Evolutionary conservation across 345 rosid genomes (phyloP).

Genomic region (Lepidium didymum): DNA sequence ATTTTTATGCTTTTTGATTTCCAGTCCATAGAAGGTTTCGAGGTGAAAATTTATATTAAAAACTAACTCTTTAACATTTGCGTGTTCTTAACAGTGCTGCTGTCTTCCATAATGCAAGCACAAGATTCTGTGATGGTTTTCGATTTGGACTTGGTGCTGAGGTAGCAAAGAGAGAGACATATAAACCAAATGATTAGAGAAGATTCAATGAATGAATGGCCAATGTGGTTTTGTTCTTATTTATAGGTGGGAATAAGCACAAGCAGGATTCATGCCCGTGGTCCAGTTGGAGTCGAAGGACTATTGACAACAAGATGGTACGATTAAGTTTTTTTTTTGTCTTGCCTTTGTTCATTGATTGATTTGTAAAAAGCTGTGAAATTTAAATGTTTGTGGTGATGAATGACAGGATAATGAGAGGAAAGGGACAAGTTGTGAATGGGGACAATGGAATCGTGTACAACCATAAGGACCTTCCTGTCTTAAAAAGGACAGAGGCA

Average conservation of each 20-base stretch:
- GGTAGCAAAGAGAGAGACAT: constrained; percentile 42
- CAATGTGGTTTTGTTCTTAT: constrained; percentile 1
- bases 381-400: constrained; percentile 5
- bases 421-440: constrained; percentile 87
- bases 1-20: background rate
- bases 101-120: constrained; percentile 95
- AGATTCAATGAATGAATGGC: background rate
- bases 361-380: background rate
- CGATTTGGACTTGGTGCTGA: constrained; percentile 98
- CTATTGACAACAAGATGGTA: constrained; percentile 94
- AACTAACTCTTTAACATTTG: background rate
- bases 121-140: constrained; percentile 93
- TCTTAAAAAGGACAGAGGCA: constrained; percentile 15
- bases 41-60: background rate
- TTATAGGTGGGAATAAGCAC: constrained; percentile 94
- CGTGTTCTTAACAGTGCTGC: constrained; percentile 65
- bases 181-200: background rate
- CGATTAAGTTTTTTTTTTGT: background rate
- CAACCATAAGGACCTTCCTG: constrained; percentile 58
- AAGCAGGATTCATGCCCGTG: constrained; percentile 96
- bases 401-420: constrained; percentile 79
- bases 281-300: constrained; percentile 99
- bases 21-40: background rate
- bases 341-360: background rate
- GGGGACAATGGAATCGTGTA: constrained; percentile 75